Evolutionary conservation across 2,329 filamentous ascomycete genomes (phyloP), one percentile per base, ranked within the genome.

Genomic region (Cladosporium sp.): DNA sequence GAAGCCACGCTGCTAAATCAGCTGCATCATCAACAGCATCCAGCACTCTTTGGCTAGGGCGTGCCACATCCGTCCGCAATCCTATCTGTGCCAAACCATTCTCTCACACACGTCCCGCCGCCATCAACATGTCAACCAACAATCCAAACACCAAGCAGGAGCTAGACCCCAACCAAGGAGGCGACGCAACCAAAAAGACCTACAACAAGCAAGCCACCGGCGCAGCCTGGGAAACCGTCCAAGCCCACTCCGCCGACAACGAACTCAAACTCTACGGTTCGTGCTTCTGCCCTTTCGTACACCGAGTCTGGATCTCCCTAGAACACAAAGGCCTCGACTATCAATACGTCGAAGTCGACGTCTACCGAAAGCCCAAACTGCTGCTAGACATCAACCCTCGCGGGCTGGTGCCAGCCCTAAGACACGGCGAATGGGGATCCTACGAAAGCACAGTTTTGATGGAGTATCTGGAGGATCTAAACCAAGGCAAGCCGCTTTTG

Each of bases 221-320:
- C 8, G 68, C 77, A 48, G 89, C 89, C 18, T 74, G 83, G 43
- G 69, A 75, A 40, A 95, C 89, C 2, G 84, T 80, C 7, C 81
- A 82, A 62, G 83, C 79, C 47, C 89, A 89, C 61, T 75, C 79
- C n/a, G 80, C 80, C 54, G 85, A 89, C 5, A 74, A 80, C 54
- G 80, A 85, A 7, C 68, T 95, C 43, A 91, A 89, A 68, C 73
- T 95, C 2, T 95, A 86, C 64, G 88, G 88, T 22, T 86, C 85
- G 59, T 91, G 87, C 65, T 93, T 90, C 67, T 95, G 89, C 63
- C 89, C 89, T 20, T 93, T 92, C 64, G 89, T 89, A 1, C 89
- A 95, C 65, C 82, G 89, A 15, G 86, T 93, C 20, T 95, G 89
- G 89, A 93, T 95, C 56, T 86, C 89, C 1, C 76, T 95, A 30